Base-by-base conservation (phyloP, 108 stramenopile genomes). In the Cylindrotheca fusiformis region DNA sequence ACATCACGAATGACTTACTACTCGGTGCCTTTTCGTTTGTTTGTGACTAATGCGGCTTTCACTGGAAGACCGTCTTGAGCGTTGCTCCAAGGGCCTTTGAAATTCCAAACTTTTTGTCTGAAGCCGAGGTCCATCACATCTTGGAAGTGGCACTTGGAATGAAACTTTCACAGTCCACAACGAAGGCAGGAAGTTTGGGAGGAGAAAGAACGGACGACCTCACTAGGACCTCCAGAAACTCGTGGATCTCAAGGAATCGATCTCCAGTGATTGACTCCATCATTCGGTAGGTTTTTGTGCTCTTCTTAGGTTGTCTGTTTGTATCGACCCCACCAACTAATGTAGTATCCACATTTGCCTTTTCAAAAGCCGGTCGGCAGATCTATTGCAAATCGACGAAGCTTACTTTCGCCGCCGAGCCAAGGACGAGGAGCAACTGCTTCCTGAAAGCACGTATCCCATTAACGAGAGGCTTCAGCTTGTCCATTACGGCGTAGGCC, bases 31-130 rank as follows among this genome's bases (percentile, higher is more conserved):
- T 41, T 41, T 14, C 14, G 14, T 41, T 10, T 6, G 6, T 41
- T 41, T 41, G 36, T 41, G 14, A 6, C 14, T 6, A 41, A 41
- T 41, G 14, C 36, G 36, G 6, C 10, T 41, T 41, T 41, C 36
- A 41, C 6, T 14, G 14, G 10, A 10, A 41, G 36, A 82, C 76
- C 0, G 75, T 76, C 3, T 44, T 76, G 10, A 53, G 50, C n/a
- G 60, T 60, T 17, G 63, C 60, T 3, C 88, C 88, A 4, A 79
- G 82, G 1, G 88, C 81, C 12, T 81, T 89, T 61, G 78, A 85
- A 53, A 81, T 89, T 17, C 21, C 55, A 23, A 67, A 83, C 49
- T 79, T 89, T 26, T 71, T 89, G 21, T 73, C 64, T 30, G 44
- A 74, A 1, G 60, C 61, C 19, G 88, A 89, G 58, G 78, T 79